These are phyloP conservation scores for Porphyra umbilicalis DNA, from an alignment of 31 red algal species.

Conservation along the genomic window DNA sequence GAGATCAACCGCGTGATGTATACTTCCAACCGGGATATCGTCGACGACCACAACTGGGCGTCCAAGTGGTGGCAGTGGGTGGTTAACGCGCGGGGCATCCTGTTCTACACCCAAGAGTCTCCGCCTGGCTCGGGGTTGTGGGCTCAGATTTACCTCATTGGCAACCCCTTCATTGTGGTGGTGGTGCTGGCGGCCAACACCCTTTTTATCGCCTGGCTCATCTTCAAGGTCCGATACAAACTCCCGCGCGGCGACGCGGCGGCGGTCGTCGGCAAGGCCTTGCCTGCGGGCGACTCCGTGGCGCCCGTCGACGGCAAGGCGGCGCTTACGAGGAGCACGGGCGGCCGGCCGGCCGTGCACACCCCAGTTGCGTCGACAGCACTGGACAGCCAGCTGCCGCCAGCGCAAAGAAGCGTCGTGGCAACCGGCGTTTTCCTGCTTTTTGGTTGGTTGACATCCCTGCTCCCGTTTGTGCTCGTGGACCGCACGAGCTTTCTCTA, in stretches of 20 bases:
- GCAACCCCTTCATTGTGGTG: conserved; percentile 73
- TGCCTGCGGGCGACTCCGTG: not conserved
- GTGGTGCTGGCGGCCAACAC: conserved; percentile 28
- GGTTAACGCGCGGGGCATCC: conserved; percentile 85
- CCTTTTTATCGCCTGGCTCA: conserved; percentile 22
- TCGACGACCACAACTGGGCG: conserved; percentile 84
- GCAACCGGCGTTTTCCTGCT: conserved; percentile 62
- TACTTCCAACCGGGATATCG: conserved; percentile 78
- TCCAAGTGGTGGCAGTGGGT: conserved; percentile 95
- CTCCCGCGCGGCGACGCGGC: conserved; percentile 16
- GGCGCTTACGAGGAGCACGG: not conserved
- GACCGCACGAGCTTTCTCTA: conserved; percentile 94
- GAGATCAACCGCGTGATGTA: conserved; percentile 95
- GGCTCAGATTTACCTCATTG: conserved; percentile 81
- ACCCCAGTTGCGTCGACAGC: no score
- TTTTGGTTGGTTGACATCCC: conserved; percentile 74
- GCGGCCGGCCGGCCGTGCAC: no score
- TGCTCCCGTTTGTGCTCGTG: conserved; percentile 91
- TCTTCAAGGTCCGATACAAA: conserved; percentile 10
- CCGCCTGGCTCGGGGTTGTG: conserved; percentile 27
- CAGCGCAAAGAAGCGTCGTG: conserved; percentile 22
- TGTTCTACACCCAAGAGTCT: conserved; percentile 64
- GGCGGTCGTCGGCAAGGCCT: conserved; percentile 15
- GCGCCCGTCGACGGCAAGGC: not conserved
- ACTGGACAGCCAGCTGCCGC: no score